These are phyloP conservation scores for Hamigera avellanea DNA, from an alignment of 495 filamentous ascomycete genomes.

Conservation along the genomic window DNA sequence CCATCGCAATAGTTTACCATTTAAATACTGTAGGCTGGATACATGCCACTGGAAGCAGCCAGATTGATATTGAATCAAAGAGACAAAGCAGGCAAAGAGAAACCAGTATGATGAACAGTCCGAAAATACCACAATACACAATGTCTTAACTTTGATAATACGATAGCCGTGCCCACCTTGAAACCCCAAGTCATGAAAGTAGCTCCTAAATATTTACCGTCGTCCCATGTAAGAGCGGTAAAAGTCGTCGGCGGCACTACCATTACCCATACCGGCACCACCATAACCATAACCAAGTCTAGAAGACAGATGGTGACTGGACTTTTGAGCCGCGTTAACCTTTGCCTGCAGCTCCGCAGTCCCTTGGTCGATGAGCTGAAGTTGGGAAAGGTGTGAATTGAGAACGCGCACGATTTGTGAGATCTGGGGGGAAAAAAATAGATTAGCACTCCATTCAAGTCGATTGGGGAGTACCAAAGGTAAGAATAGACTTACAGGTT, in stretches of 20 bases:
- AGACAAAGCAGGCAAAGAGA: too few species aligned
- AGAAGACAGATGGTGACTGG: constrained; percentile 53
- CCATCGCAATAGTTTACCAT: too few species aligned
- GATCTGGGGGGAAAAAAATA: constrained; percentile 49
- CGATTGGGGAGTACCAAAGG: too few species aligned
- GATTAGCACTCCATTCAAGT: too few species aligned
- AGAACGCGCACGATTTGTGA: constrained; percentile 89
- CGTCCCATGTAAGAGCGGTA: constrained; percentile 67
- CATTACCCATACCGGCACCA: constrained; percentile 43
- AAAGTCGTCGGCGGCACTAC: constrained; percentile 64
- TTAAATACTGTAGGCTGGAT: too few species aligned
- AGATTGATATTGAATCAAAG: too few species aligned
- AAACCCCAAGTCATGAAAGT: not conserved
- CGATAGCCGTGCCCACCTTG: too few species aligned
- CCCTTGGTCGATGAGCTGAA: constrained; percentile 84
- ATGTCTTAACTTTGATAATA: not conserved
- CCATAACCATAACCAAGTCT: constrained; percentile 48
- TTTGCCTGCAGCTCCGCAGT: constrained; percentile 69
- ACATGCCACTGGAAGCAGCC: too few species aligned
- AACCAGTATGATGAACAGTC: too few species aligned
- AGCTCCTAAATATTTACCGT: constrained; percentile 24
- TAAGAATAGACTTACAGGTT: constrained; percentile 58
- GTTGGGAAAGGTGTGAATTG: constrained; percentile 76
- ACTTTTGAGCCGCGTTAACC: constrained; percentile 67
- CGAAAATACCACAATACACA: not conserved